Evolutionary conservation across 2,329 filamentous ascomycete species (phyloP), one percentile per base, ranked within the genome.

Genomic region (Arachnopeziza araneosa): DNA sequence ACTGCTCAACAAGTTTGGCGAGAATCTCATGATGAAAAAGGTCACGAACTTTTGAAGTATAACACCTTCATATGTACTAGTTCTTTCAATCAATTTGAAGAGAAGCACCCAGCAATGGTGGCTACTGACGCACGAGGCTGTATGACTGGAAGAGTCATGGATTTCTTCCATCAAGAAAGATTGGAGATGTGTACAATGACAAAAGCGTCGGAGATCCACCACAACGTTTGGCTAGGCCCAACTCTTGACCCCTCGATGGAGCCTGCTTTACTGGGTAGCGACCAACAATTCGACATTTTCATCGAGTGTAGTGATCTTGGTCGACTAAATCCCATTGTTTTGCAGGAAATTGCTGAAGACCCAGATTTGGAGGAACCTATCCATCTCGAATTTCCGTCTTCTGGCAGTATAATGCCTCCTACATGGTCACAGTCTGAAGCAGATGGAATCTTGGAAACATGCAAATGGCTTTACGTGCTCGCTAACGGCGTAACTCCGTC

Each of bases 101-200:
- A 83, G 52, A 78, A 82, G 2, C 79, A 91, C 69, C 79, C 85
- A 1, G 80, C 89, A 8, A 78, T 97, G 24, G 86, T 99, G 19
- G 85, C 91, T 2, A 78, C 93, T 53, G 86, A 96, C 74, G 85
- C 87, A 0, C 75, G 79, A 32, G 92, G 92, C 10, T 80, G 81
- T 50, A 76, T 87, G 68, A 96, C 91, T 0, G 90, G 90, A 26
- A 83, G 87, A 21, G 86, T 95, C 24, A 80, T 96, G 69, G 93
- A 98, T 74, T 95, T 99, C 72, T 90, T 91, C 71, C 87, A 90
- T 67, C 91, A 91, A 77, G 95, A 99, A 74, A 83, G 93, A 60
- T 76, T 84, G 55, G 95, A 99, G 76, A 98, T 99, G 93, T 92
- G 90, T 73, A 82, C 82, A 61, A 97, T 98, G 93, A 93, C 93